Conservation (phyloP, 345 rosid genomes). For the Jatropha curcas region DNA sequence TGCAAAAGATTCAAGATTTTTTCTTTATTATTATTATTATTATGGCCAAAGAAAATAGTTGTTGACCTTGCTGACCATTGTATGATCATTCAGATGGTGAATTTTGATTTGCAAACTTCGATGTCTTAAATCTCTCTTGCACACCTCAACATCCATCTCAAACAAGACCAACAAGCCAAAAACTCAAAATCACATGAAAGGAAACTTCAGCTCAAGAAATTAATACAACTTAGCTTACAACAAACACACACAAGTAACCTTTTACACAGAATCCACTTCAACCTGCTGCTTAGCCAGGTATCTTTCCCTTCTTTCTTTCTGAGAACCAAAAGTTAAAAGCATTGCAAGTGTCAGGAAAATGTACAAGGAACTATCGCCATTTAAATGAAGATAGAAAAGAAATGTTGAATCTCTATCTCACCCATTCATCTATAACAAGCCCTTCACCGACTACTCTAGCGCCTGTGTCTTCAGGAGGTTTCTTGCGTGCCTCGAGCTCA, state of each 20-base stretch:
- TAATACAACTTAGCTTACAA: conserved; percentile 10
- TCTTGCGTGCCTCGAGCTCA: conserved; percentile 33
- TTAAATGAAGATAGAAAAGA: background rate
- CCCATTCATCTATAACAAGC: conserved; percentile 41
- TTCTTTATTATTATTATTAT: too few relatives aligned
- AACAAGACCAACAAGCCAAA: conserved; percentile 2
- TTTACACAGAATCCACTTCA: conserved; percentile 42
- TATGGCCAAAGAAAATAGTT: background rate
- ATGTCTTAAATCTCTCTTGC: conserved; percentile 6
- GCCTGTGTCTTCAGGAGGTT: conserved; percentile 30
- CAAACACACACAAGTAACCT: background rate
- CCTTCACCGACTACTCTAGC: conserved; percentile 32
- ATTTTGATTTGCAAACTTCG: conserved; percentile 6
- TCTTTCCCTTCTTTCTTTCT: conserved; percentile 38
- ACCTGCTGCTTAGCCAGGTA: conserved; percentile 36
- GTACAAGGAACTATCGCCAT: background rate
- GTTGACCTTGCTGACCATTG: background rate
- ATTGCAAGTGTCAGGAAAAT: background rate
- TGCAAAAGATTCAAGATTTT: too few relatives aligned
- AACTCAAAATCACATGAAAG: conserved; percentile 12
- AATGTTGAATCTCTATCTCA: conserved; percentile 2
- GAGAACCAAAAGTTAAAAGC: background rate
- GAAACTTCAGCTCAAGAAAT: conserved; percentile 17
- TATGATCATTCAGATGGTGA: background rate
- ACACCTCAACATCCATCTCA: conserved; percentile 1